These are phyloP conservation scores for Leccinum griseonigrum DNA, from an alignment of 1,284 basidiomycete genomes.

Conservation along the genomic window DNA sequence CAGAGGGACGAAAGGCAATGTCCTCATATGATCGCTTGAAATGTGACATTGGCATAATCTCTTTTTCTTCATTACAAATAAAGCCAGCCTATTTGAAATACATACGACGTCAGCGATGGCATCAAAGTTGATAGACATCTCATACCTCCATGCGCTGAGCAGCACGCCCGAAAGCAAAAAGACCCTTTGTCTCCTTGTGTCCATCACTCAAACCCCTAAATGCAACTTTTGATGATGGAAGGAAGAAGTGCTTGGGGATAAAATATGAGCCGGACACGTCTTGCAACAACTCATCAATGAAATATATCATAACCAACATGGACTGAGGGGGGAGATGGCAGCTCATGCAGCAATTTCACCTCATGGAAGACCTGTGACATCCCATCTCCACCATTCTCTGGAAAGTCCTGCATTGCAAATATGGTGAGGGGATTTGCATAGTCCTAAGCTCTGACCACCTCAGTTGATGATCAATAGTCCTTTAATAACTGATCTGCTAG, in stretches of 20 bases:
- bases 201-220: not conserved
- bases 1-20: not conserved
- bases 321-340: conserved; percentile 21
- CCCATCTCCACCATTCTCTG: conserved; percentile 13
- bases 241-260: conserved; percentile 23
- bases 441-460: conserved; percentile 18
- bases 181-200: not conserved
- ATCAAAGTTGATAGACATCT: not conserved
- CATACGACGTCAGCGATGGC: not conserved
- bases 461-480: not conserved
- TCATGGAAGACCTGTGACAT: conserved; percentile 26
- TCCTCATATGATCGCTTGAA: not conserved
- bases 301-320: conserved; percentile 18
- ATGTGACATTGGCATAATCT: not conserved
- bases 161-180: not conserved
- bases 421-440: conserved; percentile 27
- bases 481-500: too few relatives aligned
- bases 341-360: conserved; percentile 22
- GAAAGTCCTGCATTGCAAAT: conserved; percentile 24
- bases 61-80: not conserved
- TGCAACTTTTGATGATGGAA: not conserved
- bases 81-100: not conserved
- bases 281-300: conserved; percentile 23
- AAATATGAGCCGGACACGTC: conserved; percentile 14
- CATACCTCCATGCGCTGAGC: not conserved